Base-by-base conservation (phyloP, 495 filamentous ascomycete species). In the Penicillium argentinense region DNA sequence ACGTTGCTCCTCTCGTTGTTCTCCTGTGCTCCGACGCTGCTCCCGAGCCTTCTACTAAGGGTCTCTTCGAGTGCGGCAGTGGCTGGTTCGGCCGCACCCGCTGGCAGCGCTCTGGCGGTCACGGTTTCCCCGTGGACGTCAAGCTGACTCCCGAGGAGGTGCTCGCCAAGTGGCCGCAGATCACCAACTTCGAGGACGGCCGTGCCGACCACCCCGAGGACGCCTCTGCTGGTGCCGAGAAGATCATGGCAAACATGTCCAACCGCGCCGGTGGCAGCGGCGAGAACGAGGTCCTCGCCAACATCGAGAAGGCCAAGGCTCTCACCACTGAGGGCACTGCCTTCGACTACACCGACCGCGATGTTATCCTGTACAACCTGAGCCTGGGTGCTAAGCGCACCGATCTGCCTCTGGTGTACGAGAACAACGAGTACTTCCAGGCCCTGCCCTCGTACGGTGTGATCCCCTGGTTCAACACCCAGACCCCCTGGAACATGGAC, bases 321-420 rank as follows among this genome's bases (percentile, higher is more conserved):
- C 65, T 82, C 25, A 74, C 87, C 54, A 76, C 82, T 18, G 74
- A 84, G 28, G 87, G 86, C n/a, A 87, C 89, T 29, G 76, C 85
- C 53, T 97, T 88, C 72, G 73, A 73, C 47, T 97, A 88, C 62
- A 81, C 82, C 44, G 91, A 97, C 55, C 83, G 80, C 51, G 95
- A 97, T 64, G 77, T 88, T 42, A 93, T 95, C 54, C 82, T 98
- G 23, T 98, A 98, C 76, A 97, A 97, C 71, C 80, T 98, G 34
- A 91, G 95, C 39, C 61, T 98, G 56, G 93, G 93, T 45, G 93
- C 95, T 52, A 97, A 96, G 77, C 87, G 88, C 52, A 91, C 84
- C 25, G 91, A 98, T 53, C 76, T 98, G 32, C 82, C 82, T 36
- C 81, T 90, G 57, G 87, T 97, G 38, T 98, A 80, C 62, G 93